Evolutionary conservation across 306 rosid species (phyloP), one percentile per base, ranked within the genome.

Genomic region (Prunus campanulata): DNA sequence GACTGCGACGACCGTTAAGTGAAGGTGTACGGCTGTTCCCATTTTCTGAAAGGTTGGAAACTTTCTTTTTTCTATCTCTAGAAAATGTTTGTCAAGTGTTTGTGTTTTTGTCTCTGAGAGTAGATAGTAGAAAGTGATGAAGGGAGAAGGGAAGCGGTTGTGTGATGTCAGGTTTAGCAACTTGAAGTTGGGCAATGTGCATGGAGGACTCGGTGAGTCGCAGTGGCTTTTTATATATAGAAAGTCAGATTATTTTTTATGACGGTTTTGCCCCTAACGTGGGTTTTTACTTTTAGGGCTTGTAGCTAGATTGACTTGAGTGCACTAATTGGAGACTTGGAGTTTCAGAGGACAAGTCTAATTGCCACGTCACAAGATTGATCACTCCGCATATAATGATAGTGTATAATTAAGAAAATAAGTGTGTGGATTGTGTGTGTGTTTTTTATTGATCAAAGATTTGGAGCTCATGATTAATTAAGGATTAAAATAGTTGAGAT

Each of bases 221-320:
- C 48, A 2, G 70, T 2, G n/a, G n/a, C 22, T 12, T 8, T 9
- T 22, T 44, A 69, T 67, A 51, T 75, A 71, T 47, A 78, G 79
- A 79, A 8, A 9, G 72, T 48, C 57, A 19, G 65, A 16, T 48
- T 4, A 12, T 6, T 18, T 24, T 68, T 9, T 0, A 48, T 74
- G 90, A 91, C 98, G 84, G 75, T 18, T 71, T 74, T 91, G 71
- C 84, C 98, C 91, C 85, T 79, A 46, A 74, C 83, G 71, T 79
- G 75, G 83, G 77, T 14, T 70, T 71, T 13, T 13, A 11, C 6
- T 14, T 60, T 13, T 13, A 11, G n/a, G 77, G 60, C 16, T 13
- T 47, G 10, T 4, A 60, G 77, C 19, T 71, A 12, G 47, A 46
- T 63, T 25, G 19, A 42, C 42, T 46, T 11, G 16, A 18, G 10